Evolutionary conservation across 371 early-diverging fungal genomes (phyloP), one percentile per base, ranked within the genome.

Genomic region (Neoconidiobolus thromboides): DNA sequence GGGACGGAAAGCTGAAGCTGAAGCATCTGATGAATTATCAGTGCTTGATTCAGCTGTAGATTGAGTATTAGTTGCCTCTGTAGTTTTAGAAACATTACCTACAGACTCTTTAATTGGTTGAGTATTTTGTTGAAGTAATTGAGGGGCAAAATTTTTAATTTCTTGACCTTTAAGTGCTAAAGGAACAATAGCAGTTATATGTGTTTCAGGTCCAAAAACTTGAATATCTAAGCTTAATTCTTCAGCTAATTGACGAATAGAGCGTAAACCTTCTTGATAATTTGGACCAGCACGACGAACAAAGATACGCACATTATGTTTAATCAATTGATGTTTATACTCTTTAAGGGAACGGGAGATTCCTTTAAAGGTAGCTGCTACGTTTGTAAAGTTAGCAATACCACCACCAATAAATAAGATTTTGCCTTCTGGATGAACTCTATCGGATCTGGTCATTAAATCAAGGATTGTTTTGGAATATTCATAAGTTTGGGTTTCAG

Each of bases 361-460:
- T 64, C 97, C 97, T 87, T 96, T 95, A 84, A 96, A 96, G 37
- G 97, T 96, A 55, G 93, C 80, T 15, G 95, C 94, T 15, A 96
- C 97, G 72, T 96, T 95, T 72, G 97, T 96, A 64, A 96, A 96
- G 85, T 96, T 96, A 74, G 97, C 97, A 67, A 96, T 96, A 72
- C 97, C 97, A 68, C 97, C 97, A 68, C 97, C 97, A 67, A 96
- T 91, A 72, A 96, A 89, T 58, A 96, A 75, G 60, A 93, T 78
- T 72, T 96, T 96, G 68, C 95, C 94, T 39, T 89, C 81, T 58
- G 88, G 80, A 67, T 91, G 80, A 48, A 73, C 76, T 10, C 55
- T 60, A 4, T 73, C 67, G 59, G 84, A 84, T 57, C 93, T 91
- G 9, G 96, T 95, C 97, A 96, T 96, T 58, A 96, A 76, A 65